phyloP scores from a whole-genome alignment of 192 early-diverging fungal species.

The Allomyces macrogynus region DNA sequence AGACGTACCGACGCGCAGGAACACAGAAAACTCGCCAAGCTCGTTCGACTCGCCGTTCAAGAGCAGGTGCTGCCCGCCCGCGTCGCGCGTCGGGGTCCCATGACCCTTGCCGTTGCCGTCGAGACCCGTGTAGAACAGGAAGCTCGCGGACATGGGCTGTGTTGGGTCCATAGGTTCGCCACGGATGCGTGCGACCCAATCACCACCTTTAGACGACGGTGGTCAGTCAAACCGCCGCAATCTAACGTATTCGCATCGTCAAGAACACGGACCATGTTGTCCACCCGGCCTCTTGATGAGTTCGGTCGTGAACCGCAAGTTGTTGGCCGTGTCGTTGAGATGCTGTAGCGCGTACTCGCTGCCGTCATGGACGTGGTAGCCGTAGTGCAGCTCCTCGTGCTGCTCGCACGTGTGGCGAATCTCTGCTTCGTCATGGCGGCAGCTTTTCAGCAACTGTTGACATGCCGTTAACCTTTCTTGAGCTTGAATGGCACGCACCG shows the following conservation, averaged over 20 bases:
- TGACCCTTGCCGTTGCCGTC: slow-evolving; percentile 27
- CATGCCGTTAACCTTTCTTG: background rate
- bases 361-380: slow-evolving; percentile 73
- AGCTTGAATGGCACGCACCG: slow-evolving; percentile 11
- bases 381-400: slow-evolving; percentile 57
- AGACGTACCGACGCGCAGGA: slow-evolving; percentile 35
- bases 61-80: slow-evolving; percentile 10
- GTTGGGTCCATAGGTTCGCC: slow-evolving; percentile 30
- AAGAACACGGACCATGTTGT: slow-evolving; percentile 26
- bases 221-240: slow-evolving; percentile 7
- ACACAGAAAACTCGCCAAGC: slow-evolving; percentile 49
- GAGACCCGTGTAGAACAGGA: slow-evolving; percentile 59
- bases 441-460: slow-evolving; percentile 1
- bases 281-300: slow-evolving; percentile 50
- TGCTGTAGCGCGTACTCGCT: slow-evolving; percentile 56
- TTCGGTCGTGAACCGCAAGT: slow-evolving; percentile 46
- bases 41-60: slow-evolving; percentile 38
- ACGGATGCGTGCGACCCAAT: slow-evolving; percentile 56
- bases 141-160: slow-evolving; percentile 21
- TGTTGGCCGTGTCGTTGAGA: slow-evolving; percentile 40
- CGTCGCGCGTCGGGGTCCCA: slow-evolving; percentile 5
- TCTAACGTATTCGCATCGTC: slow-evolving; percentile 8
- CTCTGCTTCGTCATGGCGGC: slow-evolving; percentile 14
- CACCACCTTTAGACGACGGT: slow-evolving; percentile 31
- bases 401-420: slow-evolving; percentile 87